Evolutionary conservation across 768 basidiomycete genomes (phyloP).

Genomic region (Psilocybe subaeruginosa): DNA sequence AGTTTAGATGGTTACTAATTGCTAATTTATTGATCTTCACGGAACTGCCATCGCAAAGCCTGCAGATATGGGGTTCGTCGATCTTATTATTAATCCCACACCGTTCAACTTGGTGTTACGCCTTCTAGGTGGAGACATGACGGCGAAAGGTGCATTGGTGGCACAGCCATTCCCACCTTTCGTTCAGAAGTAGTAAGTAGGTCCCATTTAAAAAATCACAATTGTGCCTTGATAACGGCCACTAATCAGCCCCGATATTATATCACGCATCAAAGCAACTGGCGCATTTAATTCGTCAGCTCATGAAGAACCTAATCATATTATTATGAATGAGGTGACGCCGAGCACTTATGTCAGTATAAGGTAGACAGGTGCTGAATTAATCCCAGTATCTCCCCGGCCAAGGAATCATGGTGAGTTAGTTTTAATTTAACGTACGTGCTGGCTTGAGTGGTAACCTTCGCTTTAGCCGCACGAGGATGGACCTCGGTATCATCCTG

Average conservation of each 20-base stretch:
- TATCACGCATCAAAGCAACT: constrained; percentile 67
- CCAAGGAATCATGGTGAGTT: constrained; percentile 88
- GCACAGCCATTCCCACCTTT: constrained; percentile 73
- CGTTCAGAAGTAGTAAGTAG: constrained; percentile 63
- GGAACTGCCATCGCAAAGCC: constrained; percentile 34
- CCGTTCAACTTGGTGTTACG: not conserved
- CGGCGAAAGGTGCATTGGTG: constrained; percentile 68
- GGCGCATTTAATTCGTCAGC: constrained; percentile 66
- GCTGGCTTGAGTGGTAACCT: constrained; percentile 6
- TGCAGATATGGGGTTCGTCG: constrained; percentile 73
- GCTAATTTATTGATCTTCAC: not conserved
- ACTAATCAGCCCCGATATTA: constrained; percentile 71
- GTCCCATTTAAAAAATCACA: constrained; percentile 4
- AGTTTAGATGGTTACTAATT: not conserved
- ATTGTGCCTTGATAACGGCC: not conserved
- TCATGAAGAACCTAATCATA: constrained; percentile 79
- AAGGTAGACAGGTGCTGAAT: not conserved
- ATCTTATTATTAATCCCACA: not conserved
- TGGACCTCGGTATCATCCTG: constrained; percentile 84
- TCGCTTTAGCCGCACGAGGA: constrained; percentile 84
- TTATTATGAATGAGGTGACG: constrained; percentile 84
- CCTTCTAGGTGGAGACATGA: constrained; percentile 71
- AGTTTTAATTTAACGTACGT: not conserved
- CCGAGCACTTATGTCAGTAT: not conserved
- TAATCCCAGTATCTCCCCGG: constrained; percentile 72